Evolutionary conservation across 495 filamentous ascomycete species (phyloP).

Genomic region (Penicillium mononematosum): DNA sequence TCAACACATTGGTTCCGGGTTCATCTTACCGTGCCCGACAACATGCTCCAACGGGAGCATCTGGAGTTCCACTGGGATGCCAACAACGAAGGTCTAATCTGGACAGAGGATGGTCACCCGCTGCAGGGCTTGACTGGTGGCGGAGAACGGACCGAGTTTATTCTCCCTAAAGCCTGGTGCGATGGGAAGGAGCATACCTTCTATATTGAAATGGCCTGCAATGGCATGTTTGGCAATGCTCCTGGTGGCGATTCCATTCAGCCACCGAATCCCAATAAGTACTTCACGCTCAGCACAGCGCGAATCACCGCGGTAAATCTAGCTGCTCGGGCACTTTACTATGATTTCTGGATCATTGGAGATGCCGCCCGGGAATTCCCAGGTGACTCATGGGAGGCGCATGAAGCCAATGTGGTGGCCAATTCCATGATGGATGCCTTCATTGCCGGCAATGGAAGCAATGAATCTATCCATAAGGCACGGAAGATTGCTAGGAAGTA

Average conservation of each 20-base stretch:
- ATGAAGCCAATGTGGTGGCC: conserved; percentile 76
- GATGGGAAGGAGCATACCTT: conserved; percentile 85
- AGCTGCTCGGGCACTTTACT: conserved; percentile 75
- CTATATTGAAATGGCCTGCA: conserved; percentile 98
- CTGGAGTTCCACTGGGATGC: conserved; percentile 96
- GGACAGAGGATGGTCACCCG: conserved; percentile 81
- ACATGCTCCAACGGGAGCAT: conserved; percentile 68
- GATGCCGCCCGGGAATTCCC: conserved; percentile 83
- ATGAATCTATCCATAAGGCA: conserved; percentile 72
- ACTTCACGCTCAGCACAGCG: conserved; percentile 73
- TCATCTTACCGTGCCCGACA: conserved; percentile 68
- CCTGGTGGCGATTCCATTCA: conserved; percentile 82
- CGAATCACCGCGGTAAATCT: conserved; percentile 87
- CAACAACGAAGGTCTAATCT: conserved; percentile 87
- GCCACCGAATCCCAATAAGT: conserved; percentile 78
- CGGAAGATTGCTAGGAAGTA: conserved; percentile 81
- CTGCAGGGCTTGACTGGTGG: conserved; percentile 92
- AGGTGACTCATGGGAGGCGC: conserved; percentile 77
- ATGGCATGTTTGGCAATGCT: conserved; percentile 96
- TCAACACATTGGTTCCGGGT: conserved; percentile 98
- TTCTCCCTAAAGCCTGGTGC: conserved; percentile 73
- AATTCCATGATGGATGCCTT: conserved; percentile 90
- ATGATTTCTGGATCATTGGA: conserved; percentile 95
- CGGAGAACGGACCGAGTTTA: conserved; percentile 86
- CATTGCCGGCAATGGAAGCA: conserved; percentile 68